phyloP scores from a whole-genome alignment of 1,139 yeast species.

The Debaryomycetaceae sp. region DNA sequence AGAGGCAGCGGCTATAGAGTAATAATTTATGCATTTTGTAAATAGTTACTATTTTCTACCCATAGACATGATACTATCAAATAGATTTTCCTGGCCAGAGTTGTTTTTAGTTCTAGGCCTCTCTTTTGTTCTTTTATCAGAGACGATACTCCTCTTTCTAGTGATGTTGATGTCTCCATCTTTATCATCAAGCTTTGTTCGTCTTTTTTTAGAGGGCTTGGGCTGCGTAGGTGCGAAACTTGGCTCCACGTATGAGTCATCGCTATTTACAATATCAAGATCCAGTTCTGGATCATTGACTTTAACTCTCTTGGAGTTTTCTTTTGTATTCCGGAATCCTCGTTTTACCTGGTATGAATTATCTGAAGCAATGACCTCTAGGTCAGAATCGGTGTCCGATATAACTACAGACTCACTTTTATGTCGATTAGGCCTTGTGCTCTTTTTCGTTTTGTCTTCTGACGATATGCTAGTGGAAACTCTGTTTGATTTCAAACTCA shows the following conservation, averaged over 20 bases:
- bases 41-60: slow-evolving; percentile 7
- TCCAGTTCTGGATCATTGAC: neutral
- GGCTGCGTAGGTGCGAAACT: neutral
- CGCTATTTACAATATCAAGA: neutral
- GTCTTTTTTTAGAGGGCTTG: neutral
- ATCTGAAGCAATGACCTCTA: neutral
- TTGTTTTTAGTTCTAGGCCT: slow-evolving; percentile 1
- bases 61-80: slow-evolving; percentile 14
- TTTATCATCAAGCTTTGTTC: neutral
- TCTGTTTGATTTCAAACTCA: slow-evolving; percentile 17
- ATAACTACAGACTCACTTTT: neutral
- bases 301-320: neutral
- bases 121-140: slow-evolving; percentile 1
- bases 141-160: neutral
- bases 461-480: neutral
- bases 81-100: slow-evolving; percentile 5
- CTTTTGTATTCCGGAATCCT: neutral
- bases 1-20: slow-evolving; percentile 71
- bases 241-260: neutral
- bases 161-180: neutral
- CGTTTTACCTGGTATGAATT: neutral
- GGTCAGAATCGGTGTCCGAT: neutral
- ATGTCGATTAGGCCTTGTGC: neutral
- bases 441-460: neutral
- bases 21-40: slow-evolving; percentile 3